Evolutionary conservation across 2,329 filamentous ascomycete species (phyloP).

Genomic region (Pseudocercospora pini-densiflorae): DNA sequence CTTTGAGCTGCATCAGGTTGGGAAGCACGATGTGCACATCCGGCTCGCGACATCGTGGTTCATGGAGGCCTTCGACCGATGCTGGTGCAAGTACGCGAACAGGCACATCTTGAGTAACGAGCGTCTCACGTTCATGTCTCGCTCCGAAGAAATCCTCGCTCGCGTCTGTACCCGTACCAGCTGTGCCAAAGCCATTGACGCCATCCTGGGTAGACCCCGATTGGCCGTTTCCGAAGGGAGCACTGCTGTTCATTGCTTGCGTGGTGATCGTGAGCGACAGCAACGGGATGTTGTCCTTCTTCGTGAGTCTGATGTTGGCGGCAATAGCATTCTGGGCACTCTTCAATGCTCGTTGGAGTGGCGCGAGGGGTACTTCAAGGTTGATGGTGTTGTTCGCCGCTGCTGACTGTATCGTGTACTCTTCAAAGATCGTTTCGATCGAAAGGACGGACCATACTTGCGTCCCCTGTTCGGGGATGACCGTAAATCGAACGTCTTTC

Average conservation of each 20-base stretch:
- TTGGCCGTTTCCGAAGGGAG: constrained; percentile 36
- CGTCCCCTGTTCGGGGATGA: constrained; percentile 91
- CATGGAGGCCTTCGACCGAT: constrained; percentile 89
- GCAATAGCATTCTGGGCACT: constrained; percentile 82
- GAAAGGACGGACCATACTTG: constrained; percentile 74
- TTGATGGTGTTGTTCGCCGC: constrained; percentile 88
- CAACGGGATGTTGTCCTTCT: constrained; percentile 85
- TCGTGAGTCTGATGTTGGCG: constrained; percentile 86
- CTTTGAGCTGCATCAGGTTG: constrained; percentile 84
- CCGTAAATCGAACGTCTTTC: constrained; percentile 87
- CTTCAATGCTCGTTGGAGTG: constrained; percentile 87
- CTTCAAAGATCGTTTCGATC: constrained; percentile 80
- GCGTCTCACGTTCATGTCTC: constrained; percentile 78
- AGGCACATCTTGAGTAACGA: constrained; percentile 96
- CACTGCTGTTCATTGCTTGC: constrained; percentile 63
- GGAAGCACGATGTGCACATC: constrained; percentile 94
- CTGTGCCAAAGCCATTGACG: constrained; percentile 42
- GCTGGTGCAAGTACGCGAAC: constrained; percentile 84
- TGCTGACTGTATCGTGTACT: constrained; percentile 84
- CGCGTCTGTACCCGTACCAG: constrained; percentile 29
- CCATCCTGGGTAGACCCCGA: constrained; percentile 35
- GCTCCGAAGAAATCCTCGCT: constrained; percentile 52
- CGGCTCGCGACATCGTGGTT: constrained; percentile 86
- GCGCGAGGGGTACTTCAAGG: constrained; percentile 87
- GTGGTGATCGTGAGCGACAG: constrained; percentile 89